Percentiles rank a stretch among this genome's conserved stretches.
Conservation (phyloP, 768 basidiomycete genomes). For the Russula emetica region DNA sequence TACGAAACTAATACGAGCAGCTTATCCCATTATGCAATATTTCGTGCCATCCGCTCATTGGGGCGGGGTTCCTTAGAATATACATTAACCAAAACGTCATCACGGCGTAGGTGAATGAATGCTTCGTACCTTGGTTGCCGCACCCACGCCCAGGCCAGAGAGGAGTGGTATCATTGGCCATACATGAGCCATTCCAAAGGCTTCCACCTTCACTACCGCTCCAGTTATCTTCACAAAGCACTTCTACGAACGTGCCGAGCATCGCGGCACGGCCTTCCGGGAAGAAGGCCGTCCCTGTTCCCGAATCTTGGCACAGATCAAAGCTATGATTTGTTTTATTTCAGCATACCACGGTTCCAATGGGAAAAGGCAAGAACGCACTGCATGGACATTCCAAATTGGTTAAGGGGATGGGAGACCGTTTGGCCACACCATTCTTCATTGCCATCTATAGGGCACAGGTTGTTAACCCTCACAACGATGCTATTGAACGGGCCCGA, state of each 20-base stretch:
- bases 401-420: constrained; percentile 39
- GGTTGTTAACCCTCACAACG: constrained; percentile 48
- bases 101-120: neutral
- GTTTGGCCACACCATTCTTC: constrained; percentile 58
- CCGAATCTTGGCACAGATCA: constrained; percentile 58
- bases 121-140: constrained; percentile 47
- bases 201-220: constrained; percentile 46
- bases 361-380: constrained; percentile 31
- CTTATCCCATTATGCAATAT: no score
- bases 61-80: constrained; percentile 9
- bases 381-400: constrained; percentile 44
- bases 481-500: constrained; percentile 51
- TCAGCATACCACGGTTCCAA: neutral
- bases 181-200: constrained; percentile 49
- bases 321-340: constrained; percentile 39
- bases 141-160: constrained; percentile 53
- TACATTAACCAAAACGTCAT: neutral
- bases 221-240: constrained; percentile 52
- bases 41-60: neutral
- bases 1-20: no score
- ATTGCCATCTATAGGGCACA: constrained; percentile 41
- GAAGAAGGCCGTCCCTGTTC: constrained; percentile 51
- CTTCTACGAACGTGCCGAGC: constrained; percentile 50
- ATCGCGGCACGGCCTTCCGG: constrained; percentile 54
- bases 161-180: constrained; percentile 43